Evolutionary conservation across 352 stramenopile species (phyloP), one percentile per base, ranked within the genome.

Genomic region (Pythium aquatile): DNA sequence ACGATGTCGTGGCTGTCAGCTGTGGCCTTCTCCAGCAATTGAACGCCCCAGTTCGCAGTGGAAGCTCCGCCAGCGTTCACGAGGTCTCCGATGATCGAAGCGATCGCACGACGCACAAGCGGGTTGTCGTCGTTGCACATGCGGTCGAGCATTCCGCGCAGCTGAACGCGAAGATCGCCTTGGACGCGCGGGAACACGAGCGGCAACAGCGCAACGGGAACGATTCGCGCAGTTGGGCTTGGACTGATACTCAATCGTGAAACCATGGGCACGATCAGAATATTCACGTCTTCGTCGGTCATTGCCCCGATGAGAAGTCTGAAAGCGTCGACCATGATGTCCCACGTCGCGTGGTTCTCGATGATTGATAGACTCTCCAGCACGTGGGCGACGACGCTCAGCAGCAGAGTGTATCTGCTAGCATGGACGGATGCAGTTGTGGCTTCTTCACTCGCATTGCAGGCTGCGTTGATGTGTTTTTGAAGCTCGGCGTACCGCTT

Each of bases 91-190:
- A 96, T 91, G n/a, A 93, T 84, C 8, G 85, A 92, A 24, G 80
- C 90, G 37, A 93, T 87, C 16, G 85, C 87, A 20, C 87, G 85
- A 44, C 87, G 85, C 32, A 96, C 87, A 1, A 96, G 64, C 14
- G 87, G 85, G 49, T 94, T 93, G 47, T 96, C 87, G 39, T 96
- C 87, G 44, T 83, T 90, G 59, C 82, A 93, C 75, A 96, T 89
- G 5, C 87, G 84, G 53, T 96, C 87, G 28, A 94, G 82, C 84
- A 96, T 94, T 16, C 87, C 87, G 29, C 87, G 85, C 9, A 96
- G 64, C 49, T 96, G 87, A 20, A 96, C 87, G 2, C 70, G 78
- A 13, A 91, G 68, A 75, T 96, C 87, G 3, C 81, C 85, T 39
- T 63, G 17, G 0, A 94, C 79, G 46, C 80, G 80, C 1, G 83